Conservation (phyloP, 2,329 filamentous ascomycete genomes). For the Cladosporium sp. region DNA sequence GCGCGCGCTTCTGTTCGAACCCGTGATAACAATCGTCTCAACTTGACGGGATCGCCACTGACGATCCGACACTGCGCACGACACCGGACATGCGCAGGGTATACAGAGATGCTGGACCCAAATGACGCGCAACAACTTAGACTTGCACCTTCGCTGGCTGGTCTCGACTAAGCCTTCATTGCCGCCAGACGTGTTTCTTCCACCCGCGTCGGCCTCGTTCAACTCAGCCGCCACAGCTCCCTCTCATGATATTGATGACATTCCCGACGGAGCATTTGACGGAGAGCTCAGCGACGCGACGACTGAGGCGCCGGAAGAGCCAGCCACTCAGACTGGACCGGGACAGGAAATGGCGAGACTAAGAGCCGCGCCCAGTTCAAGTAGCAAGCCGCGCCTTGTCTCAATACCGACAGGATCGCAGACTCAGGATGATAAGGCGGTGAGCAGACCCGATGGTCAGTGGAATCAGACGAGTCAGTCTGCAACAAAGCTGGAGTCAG, state of each 20-base stretch:
- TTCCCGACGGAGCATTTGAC: constrained; percentile 11
- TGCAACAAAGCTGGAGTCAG: background rate
- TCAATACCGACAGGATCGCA: constrained; percentile 3
- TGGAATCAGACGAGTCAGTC: constrained; percentile 6
- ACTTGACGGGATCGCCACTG: background rate
- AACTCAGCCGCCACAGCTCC: constrained; percentile 2
- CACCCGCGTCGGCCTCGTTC: constrained; percentile 10
- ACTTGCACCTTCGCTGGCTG: constrained; percentile 44
- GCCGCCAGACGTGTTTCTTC: constrained; percentile 16
- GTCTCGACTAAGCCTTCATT: constrained; percentile 35
- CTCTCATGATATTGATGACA: constrained; percentile 5
- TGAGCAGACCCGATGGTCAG: background rate
- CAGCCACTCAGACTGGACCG: background rate
- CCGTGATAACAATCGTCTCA: background rate
- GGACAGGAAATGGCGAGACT: constrained; percentile 38
- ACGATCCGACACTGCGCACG: background rate
- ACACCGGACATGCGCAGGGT: background rate
- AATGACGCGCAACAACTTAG: constrained; percentile 46
- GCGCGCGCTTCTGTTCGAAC: background rate
- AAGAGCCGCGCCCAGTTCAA: constrained; percentile 37
- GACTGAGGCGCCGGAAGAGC: background rate
- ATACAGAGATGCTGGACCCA: constrained; percentile 21
- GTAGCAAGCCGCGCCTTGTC: constrained; percentile 33
- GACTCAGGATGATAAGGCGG: background rate
- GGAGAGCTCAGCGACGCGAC: constrained; percentile 6